Conservation (phyloP, 495 filamentous ascomycete genomes). For the Penicillium atrosanguineum region DNA sequence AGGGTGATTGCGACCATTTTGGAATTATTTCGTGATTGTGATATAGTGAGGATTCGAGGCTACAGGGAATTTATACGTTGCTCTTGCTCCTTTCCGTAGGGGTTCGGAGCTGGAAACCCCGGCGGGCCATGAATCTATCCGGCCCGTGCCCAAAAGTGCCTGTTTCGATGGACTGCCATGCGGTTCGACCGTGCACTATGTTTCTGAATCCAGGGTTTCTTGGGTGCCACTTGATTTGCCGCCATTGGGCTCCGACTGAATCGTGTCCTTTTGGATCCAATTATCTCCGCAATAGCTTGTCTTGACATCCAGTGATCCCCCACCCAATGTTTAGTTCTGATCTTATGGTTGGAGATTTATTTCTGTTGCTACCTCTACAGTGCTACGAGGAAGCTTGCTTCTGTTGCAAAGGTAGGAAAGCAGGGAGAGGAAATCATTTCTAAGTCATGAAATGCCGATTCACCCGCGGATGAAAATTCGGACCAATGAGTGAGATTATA, state of each 20-base stretch:
- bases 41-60: not conserved
- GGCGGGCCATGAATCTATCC: conserved; percentile 15
- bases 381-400: not conserved
- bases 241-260: not conserved
- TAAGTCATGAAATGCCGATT: not conserved
- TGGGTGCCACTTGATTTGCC: no score
- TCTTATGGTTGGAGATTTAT: not conserved
- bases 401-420: not conserved
- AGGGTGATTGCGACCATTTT: conserved; percentile 43
- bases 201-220: not conserved
- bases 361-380: not conserved
- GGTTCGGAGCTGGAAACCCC: not conserved
- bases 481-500: not conserved
- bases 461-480: not conserved
- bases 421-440: not conserved
- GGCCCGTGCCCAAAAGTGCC: not conserved
- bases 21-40: not conserved
- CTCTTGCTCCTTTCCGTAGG: not conserved
- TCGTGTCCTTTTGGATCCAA: not conserved
- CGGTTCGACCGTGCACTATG: not conserved
- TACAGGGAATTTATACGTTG: not conserved
- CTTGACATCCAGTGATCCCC: not conserved
- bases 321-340: not conserved
- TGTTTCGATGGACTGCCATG: not conserved
- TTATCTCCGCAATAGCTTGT: not conserved